Conservation (phyloP, 2,329 filamentous ascomycete genomes). For the Neoarthrinium moseri region DNA sequence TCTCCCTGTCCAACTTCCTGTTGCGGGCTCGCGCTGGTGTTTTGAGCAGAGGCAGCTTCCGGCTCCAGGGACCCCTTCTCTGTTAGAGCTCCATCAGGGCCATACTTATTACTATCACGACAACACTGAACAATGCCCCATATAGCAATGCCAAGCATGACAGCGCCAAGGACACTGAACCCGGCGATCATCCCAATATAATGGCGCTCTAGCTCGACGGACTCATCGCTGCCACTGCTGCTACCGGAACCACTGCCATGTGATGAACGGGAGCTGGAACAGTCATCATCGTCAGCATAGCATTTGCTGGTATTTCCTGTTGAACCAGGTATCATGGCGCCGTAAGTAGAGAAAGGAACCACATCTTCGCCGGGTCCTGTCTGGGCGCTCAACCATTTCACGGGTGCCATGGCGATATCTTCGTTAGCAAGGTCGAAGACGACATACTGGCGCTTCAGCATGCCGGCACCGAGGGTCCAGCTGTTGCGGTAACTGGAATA, state of each 20-base stretch:
- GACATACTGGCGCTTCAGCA: slow-evolving; percentile 30
- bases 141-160: slow-evolving; percentile 8
- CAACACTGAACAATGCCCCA: slow-evolving; percentile 10
- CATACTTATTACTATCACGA: slow-evolving; percentile 5
- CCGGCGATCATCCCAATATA: slow-evolving; percentile 9
- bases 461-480: slow-evolving; percentile 18
- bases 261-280: background rate
- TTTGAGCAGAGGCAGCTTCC: background rate
- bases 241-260: background rate
- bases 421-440: slow-evolving; percentile 31
- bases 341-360: slow-evolving; percentile 23
- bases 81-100: background rate
- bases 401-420: slow-evolving; percentile 29
- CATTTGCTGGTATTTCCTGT: slow-evolving; percentile 7
- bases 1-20: too few relatives aligned
- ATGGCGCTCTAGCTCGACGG: background rate
- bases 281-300: background rate
- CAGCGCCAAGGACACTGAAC: slow-evolving; percentile 1
- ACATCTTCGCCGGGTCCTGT: slow-evolving; percentile 17
- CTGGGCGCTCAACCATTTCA: slow-evolving; percentile 17
- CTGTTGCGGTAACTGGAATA: slow-evolving; percentile 5
- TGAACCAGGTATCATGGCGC: slow-evolving; percentile 23
- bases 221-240: background rate
- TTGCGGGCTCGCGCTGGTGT: too few relatives aligned
- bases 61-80: background rate